Conservation (phyloP, 148 eudicot genomes). For the Vaccinium macrocarpon region DNA sequence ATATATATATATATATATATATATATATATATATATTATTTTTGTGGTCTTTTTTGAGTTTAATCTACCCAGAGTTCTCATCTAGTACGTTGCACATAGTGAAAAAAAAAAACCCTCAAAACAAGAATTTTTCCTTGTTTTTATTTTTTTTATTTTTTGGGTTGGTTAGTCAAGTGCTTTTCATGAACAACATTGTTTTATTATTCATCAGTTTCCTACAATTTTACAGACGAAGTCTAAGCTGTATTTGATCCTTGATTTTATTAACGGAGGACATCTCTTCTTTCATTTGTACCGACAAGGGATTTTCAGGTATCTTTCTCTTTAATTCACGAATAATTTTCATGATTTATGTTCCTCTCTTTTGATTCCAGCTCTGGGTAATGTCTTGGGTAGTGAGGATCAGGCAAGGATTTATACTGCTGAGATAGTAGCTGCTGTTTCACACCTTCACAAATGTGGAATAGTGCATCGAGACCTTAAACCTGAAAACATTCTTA, state of each 20-base stretch:
- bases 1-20: no score
- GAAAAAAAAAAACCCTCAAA: not conserved
- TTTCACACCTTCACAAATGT: conserved; percentile 83
- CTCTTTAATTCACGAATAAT: conserved; percentile 9
- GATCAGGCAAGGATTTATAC: conserved; percentile 87
- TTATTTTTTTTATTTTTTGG: not conserved
- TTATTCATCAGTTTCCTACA: conserved; percentile 13
- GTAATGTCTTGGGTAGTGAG: conserved; percentile 59
- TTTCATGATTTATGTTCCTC: conserved; percentile 15
- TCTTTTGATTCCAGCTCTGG: conserved; percentile 30
- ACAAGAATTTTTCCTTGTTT: not conserved
- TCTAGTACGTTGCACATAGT: not conserved
- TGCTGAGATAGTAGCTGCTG: conserved; percentile 89
- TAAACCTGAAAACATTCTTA: conserved; percentile 92
- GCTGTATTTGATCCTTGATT: conserved; percentile 84
- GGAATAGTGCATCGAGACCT: conserved; percentile 97
- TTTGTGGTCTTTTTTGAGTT: no score
- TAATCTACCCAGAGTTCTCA: not conserved
- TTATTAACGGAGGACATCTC: conserved; percentile 88
- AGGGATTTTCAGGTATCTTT: conserved; percentile 70
- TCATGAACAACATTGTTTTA: not conserved
- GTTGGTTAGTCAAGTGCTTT: not conserved
- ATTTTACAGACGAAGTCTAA: conserved; percentile 76
- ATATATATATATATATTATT: no score
- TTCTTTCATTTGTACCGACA: conserved; percentile 87